Conservation (phyloP, 148 eudicot genomes). For the Rhododendron kiyosumense region DNA sequence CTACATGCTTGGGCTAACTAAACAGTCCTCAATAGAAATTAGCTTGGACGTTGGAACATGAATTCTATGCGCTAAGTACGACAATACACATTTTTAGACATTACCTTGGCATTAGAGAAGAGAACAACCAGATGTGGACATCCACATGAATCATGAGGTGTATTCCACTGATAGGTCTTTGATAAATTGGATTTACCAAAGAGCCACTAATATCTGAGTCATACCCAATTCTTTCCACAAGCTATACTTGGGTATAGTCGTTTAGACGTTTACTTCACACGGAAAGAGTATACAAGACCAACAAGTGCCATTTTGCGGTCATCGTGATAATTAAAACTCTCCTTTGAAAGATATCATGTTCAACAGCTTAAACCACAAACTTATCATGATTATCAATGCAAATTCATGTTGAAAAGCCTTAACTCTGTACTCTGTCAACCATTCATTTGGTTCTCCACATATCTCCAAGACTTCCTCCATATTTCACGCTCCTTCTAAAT, state of each 20-base stretch:
- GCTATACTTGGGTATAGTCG: neutral
- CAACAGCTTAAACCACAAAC: neutral
- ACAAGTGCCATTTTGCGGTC: neutral
- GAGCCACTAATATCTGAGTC: neutral
- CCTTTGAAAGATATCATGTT: neutral
- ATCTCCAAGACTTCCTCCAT: neutral
- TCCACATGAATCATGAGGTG: neutral
- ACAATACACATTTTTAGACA: neutral
- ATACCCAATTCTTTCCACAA: neutral
- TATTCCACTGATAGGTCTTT: neutral
- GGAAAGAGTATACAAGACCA: neutral
- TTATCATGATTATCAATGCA: neutral
- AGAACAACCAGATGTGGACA: neutral
- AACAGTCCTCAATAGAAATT: neutral
- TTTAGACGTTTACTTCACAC: neutral
- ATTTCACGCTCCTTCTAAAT: neutral
- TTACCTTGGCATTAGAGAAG: neutral
- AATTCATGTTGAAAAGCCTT: neutral
- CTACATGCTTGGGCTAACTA: neutral
- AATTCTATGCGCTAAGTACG: neutral
- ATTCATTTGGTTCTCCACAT: neutral
- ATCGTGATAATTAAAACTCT: neutral
- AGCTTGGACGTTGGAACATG: neutral
- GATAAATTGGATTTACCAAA: neutral
- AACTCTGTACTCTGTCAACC: neutral